Base-by-base conservation (phyloP, 2,329 filamentous ascomycete genomes). In the Penicillium oxalicum region DNA sequence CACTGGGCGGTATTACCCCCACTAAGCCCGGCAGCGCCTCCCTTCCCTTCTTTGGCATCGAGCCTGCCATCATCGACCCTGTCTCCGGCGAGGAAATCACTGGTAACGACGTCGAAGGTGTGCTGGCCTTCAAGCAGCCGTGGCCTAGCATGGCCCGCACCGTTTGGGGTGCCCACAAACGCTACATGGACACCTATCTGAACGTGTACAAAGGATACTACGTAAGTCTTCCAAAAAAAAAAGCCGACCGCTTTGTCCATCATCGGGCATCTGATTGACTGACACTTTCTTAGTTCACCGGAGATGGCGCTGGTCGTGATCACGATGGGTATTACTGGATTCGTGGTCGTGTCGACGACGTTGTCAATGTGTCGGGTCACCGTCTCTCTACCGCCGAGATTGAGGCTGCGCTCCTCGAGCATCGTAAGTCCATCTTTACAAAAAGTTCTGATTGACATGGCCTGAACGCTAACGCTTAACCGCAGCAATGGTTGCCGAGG, bases 281-380 rank as follows among this genome's bases (percentile, higher is more conserved):
- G 11, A 40, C 34, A 9, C 5, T 35, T n/a, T 37, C 43, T 34
- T 55, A 75, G 73, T 76, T 76, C 65, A 76, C 73, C 44, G 74
- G 74, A 51, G 93, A 98, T 67, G 93, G 93, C 66, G 93, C 93
- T 48, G 93, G 88, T 51, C 88, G 93, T 66, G 93, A 98, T 69
- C 87, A 95, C 72, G 93, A 98, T 64, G 93, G 93, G 49, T 98
- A 96, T 78, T 98, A 97, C 82, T 98, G 93, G 93, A 98, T 98
- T 69, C 88, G 93, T 54, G 93, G 93, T 57, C 90, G 93, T 71
- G 93, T 98, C 45, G 93, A 98, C 67, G 93, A 98, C 64, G 93
- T 98, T 38, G 91, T 98, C 70, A 98, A 98, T 72, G 93, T 98
- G 54, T 93, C 87, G 61, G 93, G 93, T 27, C 93, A 98, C 73